A percentile compares a stretch with the other conserved stretches of the same genome.
Conservation (phyloP, 148 eudicot species). For the Vaccinium darrowii region DNA sequence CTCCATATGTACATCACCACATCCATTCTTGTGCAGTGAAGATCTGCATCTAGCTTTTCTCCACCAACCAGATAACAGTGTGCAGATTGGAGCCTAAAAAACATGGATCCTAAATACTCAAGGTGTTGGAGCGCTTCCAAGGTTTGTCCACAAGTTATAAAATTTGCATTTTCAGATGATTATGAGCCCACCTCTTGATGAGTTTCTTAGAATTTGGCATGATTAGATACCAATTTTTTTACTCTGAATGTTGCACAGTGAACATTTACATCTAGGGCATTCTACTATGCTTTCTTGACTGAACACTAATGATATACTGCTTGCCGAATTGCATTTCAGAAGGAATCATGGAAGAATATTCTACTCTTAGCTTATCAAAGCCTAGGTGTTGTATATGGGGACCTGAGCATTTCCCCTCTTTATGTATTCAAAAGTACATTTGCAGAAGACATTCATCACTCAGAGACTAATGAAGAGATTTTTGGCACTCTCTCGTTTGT, state of each 20-base stretch:
- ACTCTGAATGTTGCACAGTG: not conserved
- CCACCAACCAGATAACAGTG: conserved; percentile 6
- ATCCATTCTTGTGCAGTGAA: conserved; percentile 20
- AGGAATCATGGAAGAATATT: conserved; percentile 69
- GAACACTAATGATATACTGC: not conserved
- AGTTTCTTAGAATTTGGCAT: conserved; percentile 7
- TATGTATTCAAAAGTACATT: conserved; percentile 89
- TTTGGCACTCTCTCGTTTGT: conserved; percentile 81
- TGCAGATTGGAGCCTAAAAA: conserved; percentile 20
- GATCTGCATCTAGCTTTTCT: conserved; percentile 22
- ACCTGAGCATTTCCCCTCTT: conserved; percentile 85
- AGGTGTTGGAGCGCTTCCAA: conserved; percentile 54
- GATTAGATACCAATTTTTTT: not conserved
- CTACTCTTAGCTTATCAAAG: conserved; percentile 85
- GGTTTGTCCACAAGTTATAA: conserved; percentile 34
- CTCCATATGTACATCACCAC: not conserved
- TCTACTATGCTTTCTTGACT: not conserved
- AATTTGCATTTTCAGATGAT: not conserved
- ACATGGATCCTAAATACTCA: conserved; percentile 48
- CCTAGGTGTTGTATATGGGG: conserved; percentile 93
- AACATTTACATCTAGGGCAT: not conserved
- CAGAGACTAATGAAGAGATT: conserved; percentile 82
- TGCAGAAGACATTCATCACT: conserved; percentile 83
- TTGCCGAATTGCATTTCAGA: conserved; percentile 35
- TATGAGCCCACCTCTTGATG: not conserved